phyloP scores from a whole-genome alignment of 768 basidiomycete species.

The Mycena leptocephala region DNA sequence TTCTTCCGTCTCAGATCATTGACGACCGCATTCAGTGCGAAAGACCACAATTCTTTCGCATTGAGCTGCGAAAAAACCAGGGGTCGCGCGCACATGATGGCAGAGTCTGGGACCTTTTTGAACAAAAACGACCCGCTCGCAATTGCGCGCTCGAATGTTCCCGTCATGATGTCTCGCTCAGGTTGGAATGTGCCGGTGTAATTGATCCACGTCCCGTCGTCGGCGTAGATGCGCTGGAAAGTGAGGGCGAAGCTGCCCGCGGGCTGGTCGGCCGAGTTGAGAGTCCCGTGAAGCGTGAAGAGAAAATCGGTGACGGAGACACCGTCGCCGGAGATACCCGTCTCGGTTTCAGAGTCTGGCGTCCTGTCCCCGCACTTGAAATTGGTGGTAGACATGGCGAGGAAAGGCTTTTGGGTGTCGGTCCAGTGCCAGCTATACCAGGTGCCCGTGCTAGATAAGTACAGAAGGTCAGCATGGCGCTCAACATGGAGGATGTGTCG shows the following conservation, averaged over 20 bases:
- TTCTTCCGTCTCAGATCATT: background rate
- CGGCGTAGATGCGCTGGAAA: slow-evolving; percentile 5
- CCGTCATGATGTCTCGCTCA: background rate
- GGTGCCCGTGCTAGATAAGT: background rate
- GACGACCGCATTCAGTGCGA: background rate
- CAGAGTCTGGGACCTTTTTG: slow-evolving; percentile 5
- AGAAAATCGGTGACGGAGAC: background rate
- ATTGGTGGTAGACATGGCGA: background rate
- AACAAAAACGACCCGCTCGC: slow-evolving; percentile 12
- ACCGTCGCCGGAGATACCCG: slow-evolving; percentile 5
- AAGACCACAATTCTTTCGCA: background rate
- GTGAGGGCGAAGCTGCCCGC: background rate
- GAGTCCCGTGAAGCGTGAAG: background rate
- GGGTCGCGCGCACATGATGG: background rate
- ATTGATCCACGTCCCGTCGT: background rate
- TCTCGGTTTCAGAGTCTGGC: background rate
- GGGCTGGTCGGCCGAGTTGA: slow-evolving; percentile 8
- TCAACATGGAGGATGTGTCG: background rate
- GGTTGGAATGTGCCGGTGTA: slow-evolving; percentile 13
- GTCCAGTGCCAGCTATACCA: slow-evolving; percentile 31
- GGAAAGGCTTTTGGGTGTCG: slow-evolving; percentile 2
- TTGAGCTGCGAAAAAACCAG: background rate
- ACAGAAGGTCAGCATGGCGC: background rate
- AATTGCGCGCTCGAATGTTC: background rate
- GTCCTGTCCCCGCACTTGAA: slow-evolving; percentile 8